These are phyloP conservation scores for Excoecaria cochinchinensis DNA, from an alignment of 345 rosid genomes.

Conservation along the genomic window DNA sequence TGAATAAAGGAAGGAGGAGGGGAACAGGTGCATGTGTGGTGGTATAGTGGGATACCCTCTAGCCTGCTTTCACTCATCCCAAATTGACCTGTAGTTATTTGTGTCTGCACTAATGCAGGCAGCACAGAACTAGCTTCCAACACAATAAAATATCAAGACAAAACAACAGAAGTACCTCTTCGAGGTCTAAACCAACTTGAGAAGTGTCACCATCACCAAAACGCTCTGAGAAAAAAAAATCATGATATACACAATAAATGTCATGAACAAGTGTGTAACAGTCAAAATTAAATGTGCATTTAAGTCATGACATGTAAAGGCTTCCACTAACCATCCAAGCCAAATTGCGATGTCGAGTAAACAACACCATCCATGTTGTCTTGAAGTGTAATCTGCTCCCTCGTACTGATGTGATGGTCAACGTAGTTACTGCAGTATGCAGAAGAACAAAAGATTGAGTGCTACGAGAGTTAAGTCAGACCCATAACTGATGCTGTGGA, in stretches of 20 bases:
- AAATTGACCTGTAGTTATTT: background rate
- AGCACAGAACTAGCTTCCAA: background rate
- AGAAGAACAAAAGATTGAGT: background rate
- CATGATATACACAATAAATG: slow-evolving; percentile 15
- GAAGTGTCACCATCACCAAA: slow-evolving; percentile 98
- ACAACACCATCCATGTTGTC: slow-evolving; percentile 96
- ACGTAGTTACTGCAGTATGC: slow-evolving; percentile 72
- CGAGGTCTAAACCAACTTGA: slow-evolving; percentile 87
- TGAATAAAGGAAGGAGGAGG: background rate
- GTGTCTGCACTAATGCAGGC: background rate
- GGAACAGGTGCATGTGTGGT: no score
- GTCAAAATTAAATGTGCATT: slow-evolving; percentile 17
- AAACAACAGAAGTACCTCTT: slow-evolving; percentile 59
- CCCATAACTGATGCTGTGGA: background rate
- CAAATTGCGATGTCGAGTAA: slow-evolving; percentile 90
- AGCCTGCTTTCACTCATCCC: background rate
- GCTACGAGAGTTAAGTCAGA: background rate
- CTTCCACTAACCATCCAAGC: slow-evolving; percentile 83
- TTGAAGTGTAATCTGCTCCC: slow-evolving; percentile 98
- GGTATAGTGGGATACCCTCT: no score
- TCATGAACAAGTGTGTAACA: background rate
- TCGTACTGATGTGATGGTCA: slow-evolving; percentile 92
- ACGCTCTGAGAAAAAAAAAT: slow-evolving; percentile 58
- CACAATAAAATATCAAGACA: slow-evolving; percentile 3
- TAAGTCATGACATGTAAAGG: slow-evolving; percentile 9